phyloP scores from a whole-genome alignment of 345 rosid species.

The Citrus cavaleriei region DNA sequence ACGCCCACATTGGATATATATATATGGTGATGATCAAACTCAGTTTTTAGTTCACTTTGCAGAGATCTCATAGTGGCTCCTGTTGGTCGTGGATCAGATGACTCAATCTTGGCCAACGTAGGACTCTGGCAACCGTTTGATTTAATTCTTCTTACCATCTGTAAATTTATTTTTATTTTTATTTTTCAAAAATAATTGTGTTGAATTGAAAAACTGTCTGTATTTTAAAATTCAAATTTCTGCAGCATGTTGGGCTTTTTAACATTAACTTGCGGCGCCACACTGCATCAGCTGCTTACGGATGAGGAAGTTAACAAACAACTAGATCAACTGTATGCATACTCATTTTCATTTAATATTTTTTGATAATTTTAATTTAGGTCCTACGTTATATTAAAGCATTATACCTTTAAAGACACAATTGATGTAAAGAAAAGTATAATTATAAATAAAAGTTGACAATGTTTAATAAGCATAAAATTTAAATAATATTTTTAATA shows the following conservation, averaged over 20 bases:
- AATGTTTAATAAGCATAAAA: no score
- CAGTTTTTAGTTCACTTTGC: no score
- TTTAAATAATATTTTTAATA: no score
- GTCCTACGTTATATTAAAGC: fast-evolving
- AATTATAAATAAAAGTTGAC: no score
- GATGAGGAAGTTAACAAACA: slow-evolving; percentile 97
- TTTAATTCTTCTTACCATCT: background rate
- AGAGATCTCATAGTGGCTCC: slow-evolving; percentile 45
- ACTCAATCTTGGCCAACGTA: slow-evolving; percentile 53
- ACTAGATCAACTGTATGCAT: slow-evolving; percentile 79
- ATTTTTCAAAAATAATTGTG: no score
- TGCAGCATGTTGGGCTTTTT: slow-evolving; percentile 80
- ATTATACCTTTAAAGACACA: no score
- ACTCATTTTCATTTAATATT: background rate
- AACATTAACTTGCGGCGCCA: slow-evolving; percentile 83
- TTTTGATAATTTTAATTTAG: background rate
- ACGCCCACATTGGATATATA: no score
- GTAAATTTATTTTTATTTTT: background rate
- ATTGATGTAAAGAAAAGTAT: no score
- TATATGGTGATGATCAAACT: no score
- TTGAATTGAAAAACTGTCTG: background rate
- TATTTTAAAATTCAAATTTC: slow-evolving; percentile 11
- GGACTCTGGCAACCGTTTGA: slow-evolving; percentile 55
- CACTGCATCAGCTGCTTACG: slow-evolving; percentile 81
- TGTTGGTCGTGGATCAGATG: background rate